Percentiles rank a stretch among this genome's conserved stretches.
Conservation (phyloP, 176 grass and related monocot species). For the Echinochloa phyllopogon region DNA sequence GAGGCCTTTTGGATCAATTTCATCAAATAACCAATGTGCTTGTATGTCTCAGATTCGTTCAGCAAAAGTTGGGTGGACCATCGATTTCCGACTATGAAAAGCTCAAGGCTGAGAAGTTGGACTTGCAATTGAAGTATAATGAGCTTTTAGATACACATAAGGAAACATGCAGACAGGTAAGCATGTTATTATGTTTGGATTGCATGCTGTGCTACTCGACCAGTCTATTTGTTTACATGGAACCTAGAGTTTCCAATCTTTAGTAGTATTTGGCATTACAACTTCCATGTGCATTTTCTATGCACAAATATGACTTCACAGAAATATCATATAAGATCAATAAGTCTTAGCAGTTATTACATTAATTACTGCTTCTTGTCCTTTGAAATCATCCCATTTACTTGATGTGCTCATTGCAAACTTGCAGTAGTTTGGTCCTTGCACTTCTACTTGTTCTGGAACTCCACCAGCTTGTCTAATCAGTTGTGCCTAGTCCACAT, state of each 20-base stretch:
- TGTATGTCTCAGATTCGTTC: conserved; percentile 67
- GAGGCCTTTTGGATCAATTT: no score
- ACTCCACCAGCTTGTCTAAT: background rate
- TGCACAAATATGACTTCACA: background rate
- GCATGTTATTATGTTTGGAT: background rate
- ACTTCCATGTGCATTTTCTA: background rate
- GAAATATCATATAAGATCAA: background rate
- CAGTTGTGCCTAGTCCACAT: no score
- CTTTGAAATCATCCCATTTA: background rate
- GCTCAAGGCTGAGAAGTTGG: conserved; percentile 87
- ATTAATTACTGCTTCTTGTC: background rate
- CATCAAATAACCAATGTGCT: background rate
- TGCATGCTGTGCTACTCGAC: background rate
- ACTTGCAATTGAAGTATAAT: conserved; percentile 90
- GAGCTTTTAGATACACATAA: conserved; percentile 73
- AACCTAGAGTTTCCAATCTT: background rate
- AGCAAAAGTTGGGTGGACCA: conserved; percentile 90
- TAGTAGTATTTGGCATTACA: background rate
- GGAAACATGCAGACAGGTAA: conserved; percentile 84
- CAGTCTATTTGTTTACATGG: background rate
- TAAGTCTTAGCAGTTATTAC: background rate
- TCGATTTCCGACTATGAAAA: conserved; percentile 90
- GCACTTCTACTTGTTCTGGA: background rate
- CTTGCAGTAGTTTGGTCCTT: background rate
- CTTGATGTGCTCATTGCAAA: background rate